Conservation (phyloP, 345 rosid genomes). For the Eutrema japonicum region DNA sequence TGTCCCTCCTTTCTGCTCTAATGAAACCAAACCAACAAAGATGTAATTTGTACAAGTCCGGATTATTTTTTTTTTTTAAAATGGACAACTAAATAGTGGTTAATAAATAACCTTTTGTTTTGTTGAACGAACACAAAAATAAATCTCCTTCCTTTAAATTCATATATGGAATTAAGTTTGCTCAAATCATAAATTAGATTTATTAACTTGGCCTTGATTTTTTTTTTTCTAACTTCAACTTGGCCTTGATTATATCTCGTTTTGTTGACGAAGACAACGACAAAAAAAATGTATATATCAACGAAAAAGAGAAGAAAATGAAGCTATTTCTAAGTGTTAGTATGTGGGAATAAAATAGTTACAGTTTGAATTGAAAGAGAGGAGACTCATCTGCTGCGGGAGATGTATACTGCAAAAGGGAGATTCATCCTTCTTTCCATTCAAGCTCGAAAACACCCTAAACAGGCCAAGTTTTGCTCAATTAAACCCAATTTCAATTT, state of each 20-base stretch:
- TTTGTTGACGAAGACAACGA: slow-evolving; percentile 27
- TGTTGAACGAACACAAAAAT: slow-evolving; percentile 12
- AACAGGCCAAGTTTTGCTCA: neutral
- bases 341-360: slow-evolving; percentile 26
- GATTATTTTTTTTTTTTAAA: neutral
- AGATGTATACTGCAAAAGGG: slow-evolving; percentile 25
- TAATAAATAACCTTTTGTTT: slow-evolving; percentile 2
- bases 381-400: slow-evolving; percentile 44
- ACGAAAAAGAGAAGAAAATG: neutral
- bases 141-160: slow-evolving; percentile 17
- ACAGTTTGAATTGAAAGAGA: slow-evolving; percentile 40
- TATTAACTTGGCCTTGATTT: slow-evolving; percentile 30
- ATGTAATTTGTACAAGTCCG: slow-evolving; percentile 19
- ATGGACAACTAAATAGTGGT: neutral
- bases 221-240: neutral
- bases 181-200: slow-evolving; percentile 8
- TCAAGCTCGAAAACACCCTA: slow-evolving; percentile 7
- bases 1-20: slow-evolving; percentile 23
- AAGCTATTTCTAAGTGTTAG: slow-evolving; percentile 32
- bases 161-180: neutral
- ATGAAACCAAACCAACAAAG: slow-evolving; percentile 31
- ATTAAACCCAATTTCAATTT: neutral
- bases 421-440: slow-evolving; percentile 22
- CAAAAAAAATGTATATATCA: neutral
- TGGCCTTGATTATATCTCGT: slow-evolving; percentile 26